phyloP scores from a whole-genome alignment of 345 rosid species.

The Clarkia xantiana region DNA sequence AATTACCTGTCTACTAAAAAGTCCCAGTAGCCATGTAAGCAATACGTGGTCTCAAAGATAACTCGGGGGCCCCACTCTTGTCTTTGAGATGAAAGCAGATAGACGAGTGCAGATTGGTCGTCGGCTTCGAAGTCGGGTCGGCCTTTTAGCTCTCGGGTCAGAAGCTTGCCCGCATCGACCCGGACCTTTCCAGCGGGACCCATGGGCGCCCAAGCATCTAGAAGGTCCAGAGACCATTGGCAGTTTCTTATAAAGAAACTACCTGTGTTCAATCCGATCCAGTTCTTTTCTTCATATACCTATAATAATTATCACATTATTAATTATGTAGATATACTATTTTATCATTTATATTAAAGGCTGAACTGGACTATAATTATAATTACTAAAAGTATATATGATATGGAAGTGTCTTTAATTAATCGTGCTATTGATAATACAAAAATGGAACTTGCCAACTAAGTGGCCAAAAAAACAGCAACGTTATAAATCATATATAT shows the following conservation, averaged over 20 bases:
- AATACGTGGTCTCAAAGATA: constrained; percentile 36
- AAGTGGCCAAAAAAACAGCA: no score
- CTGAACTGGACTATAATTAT: no score
- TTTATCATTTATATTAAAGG: no score
- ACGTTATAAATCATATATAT: no score
- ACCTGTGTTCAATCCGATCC: constrained; percentile 6
- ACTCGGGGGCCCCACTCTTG: constrained; percentile 36
- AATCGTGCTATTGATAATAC: no score
- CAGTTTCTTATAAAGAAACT: constrained; percentile 7
- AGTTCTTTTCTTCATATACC: constrained; percentile 10
- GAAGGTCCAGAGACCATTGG: constrained; percentile 8
- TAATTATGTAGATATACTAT: no score
- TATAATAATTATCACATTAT: no score
- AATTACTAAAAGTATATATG: no score
- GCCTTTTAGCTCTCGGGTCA: constrained; percentile 38
- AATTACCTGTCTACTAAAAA: constrained; percentile 29
- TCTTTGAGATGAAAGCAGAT: constrained; percentile 32
- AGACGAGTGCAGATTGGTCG: constrained; percentile 54
- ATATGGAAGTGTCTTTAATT: no score
- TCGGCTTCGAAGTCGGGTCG: constrained; percentile 55
- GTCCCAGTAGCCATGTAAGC: constrained; percentile 54
- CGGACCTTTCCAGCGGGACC: constrained; percentile 48
- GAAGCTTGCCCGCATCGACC: constrained; percentile 43
- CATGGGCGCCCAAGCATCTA: constrained; percentile 31
- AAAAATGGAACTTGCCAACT: no score